Evolutionary conservation across 2,329 filamentous ascomycete species (phyloP), one percentile per base, ranked within the genome.

Genomic region (Claviceps quebecensis): DNA sequence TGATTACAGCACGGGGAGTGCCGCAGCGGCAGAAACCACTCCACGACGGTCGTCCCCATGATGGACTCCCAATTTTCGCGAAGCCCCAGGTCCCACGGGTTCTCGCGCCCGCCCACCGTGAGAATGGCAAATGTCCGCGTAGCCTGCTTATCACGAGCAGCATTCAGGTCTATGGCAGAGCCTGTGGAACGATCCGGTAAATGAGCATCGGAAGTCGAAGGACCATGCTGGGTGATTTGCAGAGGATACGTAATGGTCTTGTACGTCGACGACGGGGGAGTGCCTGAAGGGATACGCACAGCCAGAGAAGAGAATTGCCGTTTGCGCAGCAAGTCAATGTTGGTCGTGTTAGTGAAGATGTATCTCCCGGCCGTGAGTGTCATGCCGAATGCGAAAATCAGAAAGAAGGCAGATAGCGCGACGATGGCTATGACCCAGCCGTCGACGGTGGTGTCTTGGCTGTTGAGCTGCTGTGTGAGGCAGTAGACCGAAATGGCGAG

Each of bases 361-460:
- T 88, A 83, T 56, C 84, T 79, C 40, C 84, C 63, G 4, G 86
- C 86, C 46, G 83, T 90, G 40, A 76, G 61, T 2, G 83, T 76
- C 89, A 97, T 95, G 50, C 82, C 80, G 22, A 77, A 72, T 0
- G 84, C 75, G 65, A 97, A 97, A n/a, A 95, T 65, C 40, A 80
- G 79, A 60, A 96, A 95, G 52, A 95, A 73, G 13, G 71, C 76
- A 29, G 78, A 74, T 56, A 95, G 63, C 44, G 71, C 85, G 36
- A 95, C 65, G 9, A 76, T 73, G 7, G 82, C 82, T 49, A 87
- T 72, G 66, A 83, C 82, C 51, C 83, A 77, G 6, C 75, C 72
- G 58, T 88, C 79, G 8, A 67, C 46, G 1, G 58, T 41, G 3
- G 52, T 51, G 6, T 62, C 74, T 45, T 73, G 67, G 26, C 16